These are phyloP conservation scores for Kwoniella bestiolae DNA, from an alignment of 768 basidiomycete genomes.

Conservation along the genomic window DNA sequence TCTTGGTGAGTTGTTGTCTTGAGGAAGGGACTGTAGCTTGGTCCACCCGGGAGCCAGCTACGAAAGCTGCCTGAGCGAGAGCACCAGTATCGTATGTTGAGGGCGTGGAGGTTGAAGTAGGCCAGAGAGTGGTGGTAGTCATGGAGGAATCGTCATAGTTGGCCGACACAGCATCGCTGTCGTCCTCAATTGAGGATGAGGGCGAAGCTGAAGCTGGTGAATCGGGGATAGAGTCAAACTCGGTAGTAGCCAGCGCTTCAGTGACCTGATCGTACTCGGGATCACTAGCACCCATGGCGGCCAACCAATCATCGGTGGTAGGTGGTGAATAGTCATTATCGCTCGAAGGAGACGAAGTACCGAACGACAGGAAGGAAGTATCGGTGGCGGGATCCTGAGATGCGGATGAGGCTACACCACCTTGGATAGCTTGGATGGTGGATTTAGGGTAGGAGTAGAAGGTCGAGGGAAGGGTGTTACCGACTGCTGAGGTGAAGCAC, in stretches of 20 bases:
- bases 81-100: background rate
- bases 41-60: conserved; percentile 5
- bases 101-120: background rate
- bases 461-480: conserved; percentile 63
- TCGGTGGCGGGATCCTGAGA: conserved; percentile 26
- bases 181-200: background rate
- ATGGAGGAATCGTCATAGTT: background rate
- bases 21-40: conserved; percentile 31
- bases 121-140: conserved; percentile 10
- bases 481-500: conserved; percentile 71
- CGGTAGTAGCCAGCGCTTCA: conserved; percentile 33
- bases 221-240: conserved; percentile 17
- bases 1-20: conserved; percentile 18
- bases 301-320: conserved; percentile 33
- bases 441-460: conserved; percentile 65
- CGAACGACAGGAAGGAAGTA: conserved; percentile 29
- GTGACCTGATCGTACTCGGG: conserved; percentile 26
- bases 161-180: background rate
- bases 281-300: conserved; percentile 30
- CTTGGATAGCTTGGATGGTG: conserved; percentile 23
- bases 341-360: conserved; percentile 26
- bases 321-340: conserved; percentile 19
- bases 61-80: conserved; percentile 20
- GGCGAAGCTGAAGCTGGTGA: conserved; percentile 1
- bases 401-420: conserved; percentile 7